Conservation (phyloP, 768 basidiomycete genomes). For the Rhizopogon vinicolor region DNA sequence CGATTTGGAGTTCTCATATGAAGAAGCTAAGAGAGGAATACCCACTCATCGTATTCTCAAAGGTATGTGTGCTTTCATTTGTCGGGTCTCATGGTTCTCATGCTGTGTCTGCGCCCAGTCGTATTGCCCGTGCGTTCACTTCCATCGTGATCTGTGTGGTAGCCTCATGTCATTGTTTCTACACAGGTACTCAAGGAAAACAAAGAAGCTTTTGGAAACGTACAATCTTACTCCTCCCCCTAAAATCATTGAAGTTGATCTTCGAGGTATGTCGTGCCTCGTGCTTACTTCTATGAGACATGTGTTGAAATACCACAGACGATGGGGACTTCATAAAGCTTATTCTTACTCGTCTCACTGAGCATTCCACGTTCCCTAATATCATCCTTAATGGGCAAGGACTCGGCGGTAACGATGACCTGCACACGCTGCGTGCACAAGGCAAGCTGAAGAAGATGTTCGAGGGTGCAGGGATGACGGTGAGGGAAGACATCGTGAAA, state of each 20-base stretch:
- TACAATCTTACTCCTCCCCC: slow-evolving; percentile 64
- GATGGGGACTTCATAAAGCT: slow-evolving; percentile 62
- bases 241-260: slow-evolving; percentile 70
- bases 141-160: background rate
- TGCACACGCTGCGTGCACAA: slow-evolving; percentile 41
- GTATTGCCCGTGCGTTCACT: slow-evolving; percentile 63
- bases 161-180: background rate
- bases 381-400: slow-evolving; percentile 58
- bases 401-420: slow-evolving; percentile 63
- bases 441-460: slow-evolving; percentile 40
- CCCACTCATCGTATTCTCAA: slow-evolving; percentile 79
- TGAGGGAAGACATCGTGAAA: slow-evolving; percentile 17
- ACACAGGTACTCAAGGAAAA: slow-evolving; percentile 26
- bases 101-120: slow-evolving; percentile 38
- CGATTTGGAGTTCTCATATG: slow-evolving; percentile 38
- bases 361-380: slow-evolving; percentile 72
- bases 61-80: slow-evolving; percentile 40
- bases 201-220: slow-evolving; percentile 44
- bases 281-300: background rate
- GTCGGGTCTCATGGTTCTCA: background rate
- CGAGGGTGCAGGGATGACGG: slow-evolving; percentile 41
- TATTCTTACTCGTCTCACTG: slow-evolving; percentile 62
- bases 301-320: slow-evolving; percentile 29
- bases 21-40: slow-evolving; percentile 40
- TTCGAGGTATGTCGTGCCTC: slow-evolving; percentile 43